Base-by-base conservation (phyloP, 2,329 filamentous ascomycete genomes). In the Aspergillus sp. region DNA sequence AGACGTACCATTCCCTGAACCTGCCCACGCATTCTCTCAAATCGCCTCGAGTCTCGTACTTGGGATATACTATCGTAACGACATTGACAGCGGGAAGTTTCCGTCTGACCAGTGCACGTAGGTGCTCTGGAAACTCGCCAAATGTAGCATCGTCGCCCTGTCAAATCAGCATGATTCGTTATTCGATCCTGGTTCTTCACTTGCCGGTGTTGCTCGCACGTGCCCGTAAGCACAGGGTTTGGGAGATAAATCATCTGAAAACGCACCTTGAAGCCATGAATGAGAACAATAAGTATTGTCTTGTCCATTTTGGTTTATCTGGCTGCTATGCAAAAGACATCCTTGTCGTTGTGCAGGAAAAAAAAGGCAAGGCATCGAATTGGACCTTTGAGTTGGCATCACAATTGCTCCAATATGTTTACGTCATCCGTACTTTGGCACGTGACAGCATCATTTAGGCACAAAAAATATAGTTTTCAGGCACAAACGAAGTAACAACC, bases 141-240 rank as follows among this genome's bases (percentile, higher is more conserved):
- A 77, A 77, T 3, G 74, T 77, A 51, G 74, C 70, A 53, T 75
- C 71, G 41, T 66, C 73, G 39, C 74, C 74, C 74, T 76, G 48
- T 23, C 38, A 10, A 41, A 43, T 15, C 12, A 9, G n/a, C 17
- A 42, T 37, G 43, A 20, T 47, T 49, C 12, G 27, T 48, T 33
- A 49, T 44, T 53, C 13, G 50, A 15, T 41, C 7, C 23, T n/a
- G 9, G 23, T n/a, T 22, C 33, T 30, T 20, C 33, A 39, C 12
- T 20, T 41, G 39, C 19, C 17, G 19, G 39, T 13, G 39, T 25
- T 22, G 39, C 17, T 43, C 20, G 41, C 41, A 39, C 37, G 37
- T 39, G 17, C 19, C 17, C 19, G 15, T 12, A 19, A 20, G 15
- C 10, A 19, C 10, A 19, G 37, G 4, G 10, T 19, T 7, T 39